Conservation (phyloP, 768 basidiomycete species). For the Chalciporus sphaerocephalus region DNA sequence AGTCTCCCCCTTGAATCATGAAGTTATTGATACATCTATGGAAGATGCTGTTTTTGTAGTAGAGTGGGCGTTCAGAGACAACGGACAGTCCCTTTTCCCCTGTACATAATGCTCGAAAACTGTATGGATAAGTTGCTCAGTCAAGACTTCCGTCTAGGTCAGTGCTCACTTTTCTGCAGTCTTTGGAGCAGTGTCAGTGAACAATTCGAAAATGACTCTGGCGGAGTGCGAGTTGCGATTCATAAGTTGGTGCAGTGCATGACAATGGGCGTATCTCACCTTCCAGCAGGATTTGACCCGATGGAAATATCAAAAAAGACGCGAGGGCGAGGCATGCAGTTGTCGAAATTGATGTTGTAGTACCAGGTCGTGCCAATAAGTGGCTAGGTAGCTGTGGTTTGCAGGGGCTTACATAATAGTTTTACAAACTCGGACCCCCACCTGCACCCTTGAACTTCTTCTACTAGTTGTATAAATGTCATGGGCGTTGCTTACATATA, state of each 20-base stretch:
- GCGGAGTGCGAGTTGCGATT: constrained; percentile 8
- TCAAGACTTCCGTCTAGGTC: no score
- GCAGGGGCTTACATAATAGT: constrained; percentile 23
- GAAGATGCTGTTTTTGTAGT: constrained; percentile 76
- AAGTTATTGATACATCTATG: constrained; percentile 77
- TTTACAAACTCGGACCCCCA: no score
- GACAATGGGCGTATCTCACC: constrained; percentile 35
- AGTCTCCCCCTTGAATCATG: constrained; percentile 83
- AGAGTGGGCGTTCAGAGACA: constrained; percentile 61
- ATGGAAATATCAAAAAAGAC: constrained; percentile 67
- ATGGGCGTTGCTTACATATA: no score
- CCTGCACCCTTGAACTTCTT: no score
- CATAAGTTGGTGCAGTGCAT: not conserved
- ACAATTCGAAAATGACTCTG: constrained; percentile 75
- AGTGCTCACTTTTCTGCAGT: constrained; percentile 81
- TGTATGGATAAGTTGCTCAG: constrained; percentile 33
- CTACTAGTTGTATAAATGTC: no score
- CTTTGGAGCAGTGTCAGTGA: constrained; percentile 66
- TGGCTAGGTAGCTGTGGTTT: no score
- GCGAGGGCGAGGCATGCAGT: constrained; percentile 50
- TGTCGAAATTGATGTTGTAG: not conserved
- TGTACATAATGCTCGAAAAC: constrained; percentile 83
- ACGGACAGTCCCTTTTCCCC: constrained; percentile 77
- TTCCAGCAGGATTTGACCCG: constrained; percentile 47
- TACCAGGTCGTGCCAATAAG: no score